These are phyloP conservation scores for Glutinoglossum americanum DNA, from an alignment of 495 filamentous ascomycete species.

Conservation along the genomic window DNA sequence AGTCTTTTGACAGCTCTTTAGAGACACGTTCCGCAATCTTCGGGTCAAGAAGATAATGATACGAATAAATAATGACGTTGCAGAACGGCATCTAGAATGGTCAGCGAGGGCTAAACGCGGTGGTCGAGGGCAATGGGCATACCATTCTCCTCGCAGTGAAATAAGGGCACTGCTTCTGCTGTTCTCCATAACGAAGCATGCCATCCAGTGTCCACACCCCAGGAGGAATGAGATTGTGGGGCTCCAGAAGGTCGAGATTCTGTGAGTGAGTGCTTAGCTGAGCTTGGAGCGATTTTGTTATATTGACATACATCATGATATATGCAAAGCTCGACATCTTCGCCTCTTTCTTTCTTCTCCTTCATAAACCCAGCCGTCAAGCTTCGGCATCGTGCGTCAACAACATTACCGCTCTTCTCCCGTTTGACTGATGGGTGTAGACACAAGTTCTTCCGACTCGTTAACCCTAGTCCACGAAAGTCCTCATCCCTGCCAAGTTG, in stretches of 20 bases:
- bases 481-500: conserved; percentile 78
- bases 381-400: conserved; percentile 87
- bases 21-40: conserved; percentile 97
- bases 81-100: conserved; percentile 73
- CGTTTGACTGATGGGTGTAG: conserved; percentile 86
- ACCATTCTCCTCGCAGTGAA: conserved; percentile 92
- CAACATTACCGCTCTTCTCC: conserved; percentile 83
- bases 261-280: conserved; percentile 13
- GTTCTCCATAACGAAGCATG: conserved; percentile 66
- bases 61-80: conserved; percentile 98
- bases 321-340: conserved; percentile 80
- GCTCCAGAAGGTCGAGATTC: conserved; percentile 88
- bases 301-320: conserved; percentile 60
- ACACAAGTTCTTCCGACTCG: conserved; percentile 93
- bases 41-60: conserved; percentile 92
- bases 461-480: conserved; percentile 77
- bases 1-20: conserved; percentile 89
- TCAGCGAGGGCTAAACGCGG: background rate
- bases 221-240: conserved; percentile 78
- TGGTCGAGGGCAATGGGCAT: conserved; percentile 9
- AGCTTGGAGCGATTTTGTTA: background rate
- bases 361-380: conserved; percentile 92
- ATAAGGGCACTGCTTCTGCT: conserved; percentile 94
- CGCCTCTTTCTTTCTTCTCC: conserved; percentile 85
- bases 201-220: conserved; percentile 94